phyloP scores from a whole-genome alignment of 163 green algal genomes.

The Volvox carteri region DNA sequence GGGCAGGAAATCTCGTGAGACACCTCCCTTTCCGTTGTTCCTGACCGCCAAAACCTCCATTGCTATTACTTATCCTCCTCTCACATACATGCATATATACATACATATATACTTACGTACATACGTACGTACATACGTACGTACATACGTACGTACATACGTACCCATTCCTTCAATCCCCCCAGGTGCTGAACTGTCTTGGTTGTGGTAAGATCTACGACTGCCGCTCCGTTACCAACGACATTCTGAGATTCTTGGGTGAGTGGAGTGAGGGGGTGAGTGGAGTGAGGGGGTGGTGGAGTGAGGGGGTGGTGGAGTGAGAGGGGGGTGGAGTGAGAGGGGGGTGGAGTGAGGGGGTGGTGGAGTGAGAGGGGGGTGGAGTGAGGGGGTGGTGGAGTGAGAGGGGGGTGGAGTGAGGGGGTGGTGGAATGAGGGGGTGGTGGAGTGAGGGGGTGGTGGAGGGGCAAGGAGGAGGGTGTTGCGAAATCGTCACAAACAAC shows the following conservation, averaged over 20 bases:
- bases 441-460: background rate
- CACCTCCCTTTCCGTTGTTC: no score
- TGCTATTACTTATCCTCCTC: no score
- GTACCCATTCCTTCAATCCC: no score
- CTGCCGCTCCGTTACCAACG: slow-evolving; percentile 71
- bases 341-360: background rate
- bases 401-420: background rate
- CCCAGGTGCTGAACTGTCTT: slow-evolving; percentile 90
- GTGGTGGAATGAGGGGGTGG: background rate
- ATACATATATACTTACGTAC: background rate
- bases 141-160: no score
- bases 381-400: background rate
- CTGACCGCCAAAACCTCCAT: no score
- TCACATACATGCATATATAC: no score
- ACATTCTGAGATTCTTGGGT: slow-evolving; percentile 80
- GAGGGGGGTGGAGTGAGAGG: background rate
- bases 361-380: background rate
- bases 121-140: background rate
- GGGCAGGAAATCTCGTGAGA: background rate
- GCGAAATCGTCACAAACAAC: background rate
- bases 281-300: no score
- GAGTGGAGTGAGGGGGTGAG: background rate
- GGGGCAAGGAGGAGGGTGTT: background rate
- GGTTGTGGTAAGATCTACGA: slow-evolving; percentile 92
- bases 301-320: no score